Evolutionary conservation across 2,329 filamentous ascomycete species (phyloP).

Genomic region (Alternaria arborescens): DNA sequence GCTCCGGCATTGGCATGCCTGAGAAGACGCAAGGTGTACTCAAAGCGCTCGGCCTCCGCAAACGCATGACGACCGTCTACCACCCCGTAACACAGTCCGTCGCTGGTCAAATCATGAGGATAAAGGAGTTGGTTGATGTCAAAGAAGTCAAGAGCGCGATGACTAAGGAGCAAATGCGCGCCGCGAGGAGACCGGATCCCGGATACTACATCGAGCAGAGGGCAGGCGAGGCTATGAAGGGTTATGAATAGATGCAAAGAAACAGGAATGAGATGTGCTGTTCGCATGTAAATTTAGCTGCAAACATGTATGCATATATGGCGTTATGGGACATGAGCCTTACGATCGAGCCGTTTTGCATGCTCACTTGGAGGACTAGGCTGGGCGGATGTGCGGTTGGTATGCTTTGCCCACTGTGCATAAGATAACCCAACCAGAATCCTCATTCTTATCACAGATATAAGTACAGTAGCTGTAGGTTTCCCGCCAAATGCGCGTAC

Average conservation of each 20-base stretch:
- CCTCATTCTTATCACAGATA: background rate
- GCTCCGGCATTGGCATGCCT: constrained; percentile 86
- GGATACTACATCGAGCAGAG: constrained; percentile 81
- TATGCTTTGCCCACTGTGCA: background rate
- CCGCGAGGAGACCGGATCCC: constrained; percentile 74
- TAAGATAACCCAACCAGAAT: background rate
- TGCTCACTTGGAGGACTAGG: background rate
- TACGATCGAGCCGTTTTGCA: background rate
- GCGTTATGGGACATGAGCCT: background rate
- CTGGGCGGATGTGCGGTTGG: background rate
- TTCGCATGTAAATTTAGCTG: background rate
- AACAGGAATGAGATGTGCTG: background rate
- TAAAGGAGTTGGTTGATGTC: constrained; percentile 90
- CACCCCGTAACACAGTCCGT: constrained; percentile 82
- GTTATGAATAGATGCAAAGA: constrained; percentile 14
- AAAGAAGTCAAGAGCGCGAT: constrained; percentile 75
- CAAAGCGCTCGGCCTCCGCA: constrained; percentile 82
- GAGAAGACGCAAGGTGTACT: constrained; percentile 81
- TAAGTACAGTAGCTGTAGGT: too few relatives aligned
- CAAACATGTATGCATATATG: background rate
- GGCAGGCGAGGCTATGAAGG: constrained; percentile 31
- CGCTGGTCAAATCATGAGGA: constrained; percentile 90
- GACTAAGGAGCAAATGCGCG: constrained; percentile 73
- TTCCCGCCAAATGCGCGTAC: too few relatives aligned
- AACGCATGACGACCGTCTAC: constrained; percentile 87